phyloP scores from a whole-genome alignment of 2,329 filamentous ascomycete species.

The Aspergillus sojae region DNA sequence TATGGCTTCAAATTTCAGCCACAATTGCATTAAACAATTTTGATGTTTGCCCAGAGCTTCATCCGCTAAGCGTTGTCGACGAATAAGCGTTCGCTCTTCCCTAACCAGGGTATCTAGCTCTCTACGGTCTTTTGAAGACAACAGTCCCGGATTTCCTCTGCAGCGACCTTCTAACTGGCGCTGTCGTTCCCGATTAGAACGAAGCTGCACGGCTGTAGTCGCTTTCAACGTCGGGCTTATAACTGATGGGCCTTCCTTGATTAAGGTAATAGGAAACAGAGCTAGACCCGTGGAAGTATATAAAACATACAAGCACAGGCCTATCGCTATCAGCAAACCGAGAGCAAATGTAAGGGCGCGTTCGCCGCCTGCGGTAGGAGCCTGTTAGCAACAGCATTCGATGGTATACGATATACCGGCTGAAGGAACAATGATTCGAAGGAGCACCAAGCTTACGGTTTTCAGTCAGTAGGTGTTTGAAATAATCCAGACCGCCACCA shows the following conservation, averaged over 20 bases:
- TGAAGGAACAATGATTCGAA: not conserved
- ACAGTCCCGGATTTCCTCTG: slow-evolving; percentile 70
- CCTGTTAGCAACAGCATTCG: not conserved
- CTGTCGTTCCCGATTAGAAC: slow-evolving; percentile 87
- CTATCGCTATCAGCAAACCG: slow-evolving; percentile 84
- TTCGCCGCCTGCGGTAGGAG: slow-evolving; percentile 67
- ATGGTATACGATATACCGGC: not conserved
- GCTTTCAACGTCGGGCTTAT: slow-evolving; percentile 78
- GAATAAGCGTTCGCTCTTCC: slow-evolving; percentile 88
- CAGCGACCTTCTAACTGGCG: slow-evolving; percentile 87
- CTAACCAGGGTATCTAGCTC: slow-evolving; percentile 85
- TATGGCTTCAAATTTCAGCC: slow-evolving; percentile 78
- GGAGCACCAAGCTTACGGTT: slow-evolving; percentile 62
- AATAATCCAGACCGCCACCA: slow-evolving; percentile 82
- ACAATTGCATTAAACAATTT: slow-evolving; percentile 71
- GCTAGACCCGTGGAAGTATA: slow-evolving; percentile 91
- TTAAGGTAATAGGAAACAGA: slow-evolving; percentile 83
- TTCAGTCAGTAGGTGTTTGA: slow-evolving; percentile 78
- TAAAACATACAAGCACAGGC: slow-evolving; percentile 80
- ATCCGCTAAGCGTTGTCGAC: slow-evolving; percentile 82
- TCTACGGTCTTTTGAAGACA: slow-evolving; percentile 82
- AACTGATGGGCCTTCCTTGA: slow-evolving; percentile 86
- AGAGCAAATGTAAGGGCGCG: slow-evolving; percentile 88
- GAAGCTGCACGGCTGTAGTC: slow-evolving; percentile 76
- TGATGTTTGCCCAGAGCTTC: slow-evolving; percentile 69